Evolutionary conservation across 441 rosid species (phyloP).

Genomic region (Adansonia grandidieri): DNA sequence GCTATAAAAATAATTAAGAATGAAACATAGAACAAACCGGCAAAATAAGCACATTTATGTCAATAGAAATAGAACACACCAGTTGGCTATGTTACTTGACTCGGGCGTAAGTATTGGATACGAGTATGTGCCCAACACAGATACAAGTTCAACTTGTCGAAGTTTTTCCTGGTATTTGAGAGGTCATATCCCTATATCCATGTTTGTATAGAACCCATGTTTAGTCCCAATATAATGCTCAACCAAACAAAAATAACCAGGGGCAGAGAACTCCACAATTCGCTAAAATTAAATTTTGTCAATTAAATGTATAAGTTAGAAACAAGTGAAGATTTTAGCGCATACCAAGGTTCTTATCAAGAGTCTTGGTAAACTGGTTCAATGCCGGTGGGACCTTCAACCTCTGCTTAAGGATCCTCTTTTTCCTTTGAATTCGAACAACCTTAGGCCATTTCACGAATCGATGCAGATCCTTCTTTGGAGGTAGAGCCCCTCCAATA

Average conservation of each 20-base stretch:
- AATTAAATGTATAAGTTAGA: no score
- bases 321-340: neutral
- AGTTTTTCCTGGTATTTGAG: no score
- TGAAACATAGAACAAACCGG: neutral
- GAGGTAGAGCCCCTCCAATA: slow-evolving; percentile 87
- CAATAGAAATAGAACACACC: no score
- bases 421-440: slow-evolving; percentile 85
- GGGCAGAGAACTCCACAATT: no score
- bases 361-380: slow-evolving; percentile 90
- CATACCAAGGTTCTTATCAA: slow-evolving; percentile 89
- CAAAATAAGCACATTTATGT: no score
- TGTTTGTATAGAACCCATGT: no score
- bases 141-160: no score
- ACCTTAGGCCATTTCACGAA: slow-evolving; percentile 86
- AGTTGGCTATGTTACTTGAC: no score
- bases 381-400: slow-evolving; percentile 93
- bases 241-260: slow-evolving; percentile 6
- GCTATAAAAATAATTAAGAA: neutral
- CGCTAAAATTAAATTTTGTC: no score
- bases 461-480: slow-evolving; percentile 75
- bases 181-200: no score
- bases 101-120: no score
- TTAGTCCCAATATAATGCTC: slow-evolving; percentile 24
- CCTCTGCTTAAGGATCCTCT: slow-evolving; percentile 81
- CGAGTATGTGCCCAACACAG: no score